Percentiles rank a stretch among this genome's conserved stretches.
Conservation (phyloP, 2,329 filamentous ascomycete genomes). For the Fusarium denticulatum region DNA sequence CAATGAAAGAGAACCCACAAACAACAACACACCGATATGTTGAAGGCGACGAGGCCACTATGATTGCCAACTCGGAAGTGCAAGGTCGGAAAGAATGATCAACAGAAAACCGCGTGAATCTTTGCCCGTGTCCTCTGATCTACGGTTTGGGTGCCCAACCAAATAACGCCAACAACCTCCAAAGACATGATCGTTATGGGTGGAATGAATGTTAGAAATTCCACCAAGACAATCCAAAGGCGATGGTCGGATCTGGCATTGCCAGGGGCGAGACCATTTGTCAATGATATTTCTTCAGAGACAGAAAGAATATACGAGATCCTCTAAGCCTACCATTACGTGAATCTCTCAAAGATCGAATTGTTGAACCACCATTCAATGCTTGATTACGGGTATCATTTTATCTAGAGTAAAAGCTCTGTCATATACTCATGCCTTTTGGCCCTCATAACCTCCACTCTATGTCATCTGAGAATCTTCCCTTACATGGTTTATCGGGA, state of each 20-base stretch:
- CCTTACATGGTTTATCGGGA: constrained; percentile 42
- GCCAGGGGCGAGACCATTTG: neutral
- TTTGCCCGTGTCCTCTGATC: neutral
- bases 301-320: neutral
- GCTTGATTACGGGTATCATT: constrained; percentile 36
- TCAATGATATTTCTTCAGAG: neutral
- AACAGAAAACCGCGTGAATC: neutral
- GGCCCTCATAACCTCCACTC: neutral
- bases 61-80: neutral
- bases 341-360: neutral
- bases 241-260: neutral
- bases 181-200: neutral
- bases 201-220: neutral
- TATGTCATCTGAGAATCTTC: constrained; percentile 9
- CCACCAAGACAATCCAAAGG: neutral
- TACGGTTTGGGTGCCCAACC: neutral
- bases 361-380: neutral
- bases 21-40: neutral
- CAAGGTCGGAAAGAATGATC: neutral
- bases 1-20: neutral
- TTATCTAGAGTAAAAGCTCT: constrained; percentile 8
- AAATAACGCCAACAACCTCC: neutral
- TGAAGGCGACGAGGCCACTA: too few relatives aligned
- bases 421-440: neutral
- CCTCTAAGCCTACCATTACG: neutral